Evolutionary conservation across 805 yeast genomes (phyloP), one percentile per base, ranked within the genome.

Genomic region (Pichia insulana): DNA sequence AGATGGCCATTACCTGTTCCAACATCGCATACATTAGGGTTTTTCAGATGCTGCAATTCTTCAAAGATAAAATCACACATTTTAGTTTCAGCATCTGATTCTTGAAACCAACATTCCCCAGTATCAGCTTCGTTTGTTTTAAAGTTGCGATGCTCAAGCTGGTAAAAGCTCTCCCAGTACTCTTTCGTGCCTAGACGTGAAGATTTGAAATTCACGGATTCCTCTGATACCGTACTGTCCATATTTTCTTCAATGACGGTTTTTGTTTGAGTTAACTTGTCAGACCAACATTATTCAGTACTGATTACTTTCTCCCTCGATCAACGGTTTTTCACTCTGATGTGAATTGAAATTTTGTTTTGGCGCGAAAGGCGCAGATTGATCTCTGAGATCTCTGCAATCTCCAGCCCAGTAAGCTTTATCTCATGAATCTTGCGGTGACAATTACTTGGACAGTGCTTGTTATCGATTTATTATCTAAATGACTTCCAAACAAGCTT

Each of bases 1-100:
- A 92, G 64, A 57, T 87, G 96, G 0, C 98, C 98, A 61, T 92
- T 92, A 1, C 98, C 99, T 0, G 98, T 89, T 1, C 99, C 99
- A 31, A 92, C 65, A 61, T 90, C 98, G 17, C 84, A 62, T 39
- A 89, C 69, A 1, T 63, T 61, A 1, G 72, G 54, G 1, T 56
- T 48, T 10, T 35, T 39, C 3, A 31, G 13, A 15, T 38, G 11
- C 2, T 28, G 9, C 11, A 43, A 25, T 2, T 57, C 59, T 2
- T 41, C 39, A 15, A 69, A 63, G 7, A 90, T 58, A 53, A 82
- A 89, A 38, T 76, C 76, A n/a, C 83, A 70, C 78, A 92, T 82
- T 56, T 78, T 82, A 45, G 69, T 71, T 56, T 90, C 97, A 0
- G 98, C 97, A 54, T 83, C 88, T n/a, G 84, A 81, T 55, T 92